Conservation (phyloP, 2,329 filamentous ascomycete genomes). For the Huntiella decipiens region DNA sequence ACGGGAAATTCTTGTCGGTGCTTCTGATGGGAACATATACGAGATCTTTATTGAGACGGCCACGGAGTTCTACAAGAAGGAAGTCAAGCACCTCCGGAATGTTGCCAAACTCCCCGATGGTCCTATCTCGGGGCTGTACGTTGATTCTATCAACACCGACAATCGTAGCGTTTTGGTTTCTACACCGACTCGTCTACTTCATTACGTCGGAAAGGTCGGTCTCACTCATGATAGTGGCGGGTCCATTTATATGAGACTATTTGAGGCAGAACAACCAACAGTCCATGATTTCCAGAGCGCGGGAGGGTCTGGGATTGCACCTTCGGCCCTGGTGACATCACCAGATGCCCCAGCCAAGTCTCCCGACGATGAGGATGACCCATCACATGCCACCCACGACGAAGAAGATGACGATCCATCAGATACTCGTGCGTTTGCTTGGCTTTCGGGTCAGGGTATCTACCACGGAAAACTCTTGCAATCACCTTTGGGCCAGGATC, state of each 20-base stretch:
- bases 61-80: constrained; percentile 84
- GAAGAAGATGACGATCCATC: constrained; percentile 28
- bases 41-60: constrained; percentile 89
- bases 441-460: constrained; percentile 74
- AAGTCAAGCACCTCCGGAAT: constrained; percentile 77
- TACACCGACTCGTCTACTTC: constrained; percentile 59
- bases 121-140: constrained; percentile 70
- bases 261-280: constrained; percentile 68
- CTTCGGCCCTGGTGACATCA: constrained; percentile 54
- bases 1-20: constrained; percentile 78
- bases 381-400: constrained; percentile 12
- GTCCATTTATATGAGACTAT: constrained; percentile 71
- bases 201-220: constrained; percentile 62
- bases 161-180: constrained; percentile 59
- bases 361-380: constrained; percentile 34
- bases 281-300: constrained; percentile 42
- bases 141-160: constrained; percentile 57
- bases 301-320: constrained; percentile 23
- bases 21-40: constrained; percentile 86
- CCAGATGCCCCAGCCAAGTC: constrained; percentile 46
- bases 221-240: constrained; percentile 60
- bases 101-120: constrained; percentile 71
- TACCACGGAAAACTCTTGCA: constrained; percentile 66
- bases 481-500: constrained; percentile 35
- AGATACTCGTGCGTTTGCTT: constrained; percentile 51